Evolutionary conservation across 805 yeast species (phyloP).

Genomic region (Nakazawaea wyomingensis): DNA sequence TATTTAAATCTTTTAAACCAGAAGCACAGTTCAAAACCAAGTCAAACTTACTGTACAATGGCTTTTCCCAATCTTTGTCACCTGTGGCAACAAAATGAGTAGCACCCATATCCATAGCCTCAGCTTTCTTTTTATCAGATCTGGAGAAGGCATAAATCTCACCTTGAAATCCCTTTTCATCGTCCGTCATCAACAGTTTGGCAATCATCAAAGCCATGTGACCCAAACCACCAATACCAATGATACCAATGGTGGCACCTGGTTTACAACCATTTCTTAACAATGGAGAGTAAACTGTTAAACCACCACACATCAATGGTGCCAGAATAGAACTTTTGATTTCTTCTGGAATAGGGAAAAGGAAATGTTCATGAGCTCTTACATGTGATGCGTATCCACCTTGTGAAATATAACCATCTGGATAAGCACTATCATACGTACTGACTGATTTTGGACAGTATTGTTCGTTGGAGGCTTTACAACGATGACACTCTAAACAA

Average conservation of each 20-base stretch:
- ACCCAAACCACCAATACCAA: conserved; percentile 45
- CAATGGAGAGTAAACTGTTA: conserved; percentile 45
- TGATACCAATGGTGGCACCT: conserved; percentile 32
- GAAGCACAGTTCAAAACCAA: conserved; percentile 38
- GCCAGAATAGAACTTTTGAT: conserved; percentile 38
- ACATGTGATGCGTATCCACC: conserved; percentile 45
- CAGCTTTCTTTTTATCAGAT: conserved; percentile 32
- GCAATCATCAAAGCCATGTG: conserved; percentile 41
- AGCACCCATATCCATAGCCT: conserved; percentile 37
- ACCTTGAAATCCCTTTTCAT: conserved; percentile 6
- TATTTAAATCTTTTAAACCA: conserved; percentile 30
- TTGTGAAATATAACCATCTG: conserved; percentile 31
- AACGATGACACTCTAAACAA: conserved; percentile 32
- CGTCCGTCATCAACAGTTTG: conserved; percentile 40
- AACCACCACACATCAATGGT: conserved; percentile 48
- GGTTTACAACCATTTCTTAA: conserved; percentile 34
- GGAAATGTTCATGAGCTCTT: conserved; percentile 40
- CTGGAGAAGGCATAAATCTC: conserved; percentile 37
- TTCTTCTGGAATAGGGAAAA: conserved; percentile 41
- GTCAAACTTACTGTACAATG: conserved; percentile 30
- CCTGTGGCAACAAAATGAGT: conserved; percentile 40
- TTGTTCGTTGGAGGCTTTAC: conserved; percentile 36
- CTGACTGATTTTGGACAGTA: conserved; percentile 37
- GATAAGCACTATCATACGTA: conserved; percentile 36
- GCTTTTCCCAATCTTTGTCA: conserved; percentile 36